Evolutionary conservation across 2,329 filamentous ascomycete species (phyloP).

Genomic region (Talaromyces piceae): DNA sequence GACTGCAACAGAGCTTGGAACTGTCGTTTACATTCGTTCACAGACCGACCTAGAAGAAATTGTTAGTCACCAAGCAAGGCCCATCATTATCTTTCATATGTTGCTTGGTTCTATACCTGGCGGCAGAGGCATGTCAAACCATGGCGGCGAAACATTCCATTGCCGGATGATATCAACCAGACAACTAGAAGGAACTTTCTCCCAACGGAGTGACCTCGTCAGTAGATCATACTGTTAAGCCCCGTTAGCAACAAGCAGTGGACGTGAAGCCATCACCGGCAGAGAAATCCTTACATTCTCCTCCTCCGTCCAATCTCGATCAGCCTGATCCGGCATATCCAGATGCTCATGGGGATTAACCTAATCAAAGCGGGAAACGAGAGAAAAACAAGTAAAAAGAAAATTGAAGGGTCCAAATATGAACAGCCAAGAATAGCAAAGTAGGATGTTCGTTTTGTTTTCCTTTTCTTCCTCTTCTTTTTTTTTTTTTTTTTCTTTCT

Average conservation of each 20-base stretch:
- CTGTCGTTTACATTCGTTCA: constrained; percentile 9
- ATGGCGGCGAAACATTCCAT: constrained; percentile 28
- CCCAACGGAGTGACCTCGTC: constrained; percentile 36
- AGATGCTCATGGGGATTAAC: constrained; percentile 26
- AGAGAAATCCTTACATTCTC: constrained; percentile 32
- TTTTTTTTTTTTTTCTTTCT: neutral
- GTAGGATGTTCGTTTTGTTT: too few species aligned
- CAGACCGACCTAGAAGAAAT: constrained; percentile 11
- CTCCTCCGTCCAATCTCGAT: constrained; percentile 39
- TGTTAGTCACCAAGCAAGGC: neutral
- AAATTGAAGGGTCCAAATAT: neutral
- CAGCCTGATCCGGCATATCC: constrained; percentile 39
- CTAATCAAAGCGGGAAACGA: neutral
- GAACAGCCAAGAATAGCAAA: too few species aligned
- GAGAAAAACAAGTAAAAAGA: neutral
- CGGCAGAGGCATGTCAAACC: constrained; percentile 36
- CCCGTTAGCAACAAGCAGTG: neutral
- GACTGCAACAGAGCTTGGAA: constrained; percentile 10
- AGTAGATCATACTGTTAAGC: constrained; percentile 31
- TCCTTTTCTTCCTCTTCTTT: neutral
- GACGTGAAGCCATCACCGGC: neutral
- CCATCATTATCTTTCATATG: neutral
- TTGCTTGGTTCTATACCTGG: constrained; percentile 27
- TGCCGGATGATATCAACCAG: constrained; percentile 34
- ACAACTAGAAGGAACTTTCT: constrained; percentile 28